phyloP scores from a whole-genome alignment of 2,329 filamentous ascomycete species.

The Scedosporium boydii region DNA sequence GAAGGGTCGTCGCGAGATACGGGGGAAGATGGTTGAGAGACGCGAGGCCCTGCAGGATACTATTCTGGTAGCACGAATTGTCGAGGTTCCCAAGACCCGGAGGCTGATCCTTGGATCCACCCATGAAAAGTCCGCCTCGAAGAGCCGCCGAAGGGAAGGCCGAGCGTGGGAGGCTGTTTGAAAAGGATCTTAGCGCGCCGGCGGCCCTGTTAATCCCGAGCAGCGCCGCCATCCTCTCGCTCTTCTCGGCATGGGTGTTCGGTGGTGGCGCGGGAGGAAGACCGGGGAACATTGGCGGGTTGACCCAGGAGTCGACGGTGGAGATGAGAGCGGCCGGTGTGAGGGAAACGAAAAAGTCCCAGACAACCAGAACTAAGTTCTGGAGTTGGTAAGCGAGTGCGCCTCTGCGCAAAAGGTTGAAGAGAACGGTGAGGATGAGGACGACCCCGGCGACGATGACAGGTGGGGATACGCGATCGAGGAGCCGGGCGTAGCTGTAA shows the following conservation, averaged over 20 bases:
- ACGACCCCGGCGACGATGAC: slow-evolving; percentile 24
- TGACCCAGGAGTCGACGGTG: slow-evolving; percentile 45
- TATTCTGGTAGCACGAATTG: slow-evolving; percentile 98
- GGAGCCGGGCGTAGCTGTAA: slow-evolving; percentile 12
- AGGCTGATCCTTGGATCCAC: slow-evolving; percentile 32
- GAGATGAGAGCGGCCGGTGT: slow-evolving; percentile 49
- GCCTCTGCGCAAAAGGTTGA: slow-evolving; percentile 24
- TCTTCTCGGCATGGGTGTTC: slow-evolving; percentile 48
- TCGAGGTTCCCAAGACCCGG: slow-evolving; percentile 80
- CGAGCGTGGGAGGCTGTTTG: slow-evolving; percentile 45
- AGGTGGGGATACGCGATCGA: slow-evolving; percentile 24
- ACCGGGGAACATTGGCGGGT: slow-evolving; percentile 31
- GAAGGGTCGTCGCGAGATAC: slow-evolving; percentile 48
- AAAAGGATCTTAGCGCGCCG: slow-evolving; percentile 46
- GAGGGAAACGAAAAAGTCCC: slow-evolving; percentile 49
- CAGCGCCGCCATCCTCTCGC: slow-evolving; percentile 53
- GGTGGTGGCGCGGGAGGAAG: slow-evolving; percentile 26
- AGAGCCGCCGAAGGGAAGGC: slow-evolving; percentile 37
- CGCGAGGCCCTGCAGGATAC: slow-evolving; percentile 76
- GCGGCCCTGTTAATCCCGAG: slow-evolving; percentile 46
- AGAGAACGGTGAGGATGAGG: slow-evolving; percentile 21
- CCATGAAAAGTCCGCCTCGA: slow-evolving; percentile 27
- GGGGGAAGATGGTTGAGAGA: slow-evolving; percentile 60
- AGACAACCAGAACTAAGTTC: slow-evolving; percentile 35
- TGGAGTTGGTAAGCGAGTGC: slow-evolving; percentile 17